phyloP scores from a whole-genome alignment of 2,329 filamentous ascomycete species.

The Trichocomaceae sp. region DNA sequence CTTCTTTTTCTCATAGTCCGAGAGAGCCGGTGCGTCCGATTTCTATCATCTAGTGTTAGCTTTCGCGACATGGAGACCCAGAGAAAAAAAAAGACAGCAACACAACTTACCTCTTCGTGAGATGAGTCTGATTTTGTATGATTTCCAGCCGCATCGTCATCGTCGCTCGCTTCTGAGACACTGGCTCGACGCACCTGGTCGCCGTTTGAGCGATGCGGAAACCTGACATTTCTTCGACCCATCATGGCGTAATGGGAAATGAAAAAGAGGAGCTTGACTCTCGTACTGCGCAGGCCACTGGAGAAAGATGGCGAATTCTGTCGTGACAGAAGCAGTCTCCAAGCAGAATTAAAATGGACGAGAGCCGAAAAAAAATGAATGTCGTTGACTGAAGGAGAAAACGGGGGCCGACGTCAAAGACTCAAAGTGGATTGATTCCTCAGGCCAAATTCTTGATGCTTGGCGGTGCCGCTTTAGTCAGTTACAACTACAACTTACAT shows the following conservation, averaged over 20 bases:
- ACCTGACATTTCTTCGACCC: constrained; percentile 13
- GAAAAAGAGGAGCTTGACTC: not conserved
- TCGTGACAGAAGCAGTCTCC: not conserved
- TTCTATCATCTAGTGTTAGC: constrained; percentile 20
- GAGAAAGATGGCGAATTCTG: not conserved
- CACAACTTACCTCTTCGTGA: constrained; percentile 28
- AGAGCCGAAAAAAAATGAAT: not conserved
- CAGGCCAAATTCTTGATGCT: not conserved
- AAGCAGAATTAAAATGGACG: not conserved
- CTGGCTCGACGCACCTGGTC: constrained; percentile 11
- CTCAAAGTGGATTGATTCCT: not conserved
- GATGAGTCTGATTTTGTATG: constrained; percentile 21
- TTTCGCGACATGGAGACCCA: not conserved
- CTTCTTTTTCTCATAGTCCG: constrained; percentile 97
- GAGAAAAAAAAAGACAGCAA: not conserved
- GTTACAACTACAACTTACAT: no score
- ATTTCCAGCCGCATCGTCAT: constrained; percentile 14
- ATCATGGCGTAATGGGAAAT: constrained; percentile 8
- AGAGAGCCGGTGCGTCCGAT: constrained; percentile 38
- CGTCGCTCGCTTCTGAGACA: constrained; percentile 13
- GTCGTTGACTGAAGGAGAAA: not conserved
- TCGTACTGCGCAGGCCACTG: not conserved
- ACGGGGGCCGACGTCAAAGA: not conserved
- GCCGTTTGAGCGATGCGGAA: constrained; percentile 14
- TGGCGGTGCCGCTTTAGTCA: not conserved